Conservation (phyloP, 1,284 basidiomycete genomes). For the Vanrija sp. region DNA sequence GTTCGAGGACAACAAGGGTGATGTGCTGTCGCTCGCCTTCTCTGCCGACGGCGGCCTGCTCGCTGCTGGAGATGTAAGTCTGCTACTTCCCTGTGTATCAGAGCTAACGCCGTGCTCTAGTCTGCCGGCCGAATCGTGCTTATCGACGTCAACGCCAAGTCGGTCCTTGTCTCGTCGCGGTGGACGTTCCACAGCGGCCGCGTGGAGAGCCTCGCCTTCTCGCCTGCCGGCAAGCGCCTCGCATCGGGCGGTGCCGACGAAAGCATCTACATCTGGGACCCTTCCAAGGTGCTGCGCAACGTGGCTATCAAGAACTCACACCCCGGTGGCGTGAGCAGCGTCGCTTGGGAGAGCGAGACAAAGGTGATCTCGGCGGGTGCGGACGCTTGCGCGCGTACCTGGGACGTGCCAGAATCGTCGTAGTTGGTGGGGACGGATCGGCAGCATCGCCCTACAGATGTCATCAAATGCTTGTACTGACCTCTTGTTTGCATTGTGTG, state of each 20-base stretch:
- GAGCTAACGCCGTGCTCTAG: not conserved
- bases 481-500: too few relatives aligned
- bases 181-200: slow-evolving; percentile 89
- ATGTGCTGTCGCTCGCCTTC: slow-evolving; percentile 74
- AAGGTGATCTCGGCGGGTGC: slow-evolving; percentile 71
- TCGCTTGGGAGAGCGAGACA: slow-evolving; percentile 67
- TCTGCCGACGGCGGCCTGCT: slow-evolving; percentile 71
- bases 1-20: slow-evolving; percentile 68
- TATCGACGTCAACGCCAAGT: slow-evolving; percentile 61
- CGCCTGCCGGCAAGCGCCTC: slow-evolving; percentile 66
- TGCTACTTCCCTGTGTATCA: slow-evolving; percentile 45
- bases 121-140: slow-evolving; percentile 43
- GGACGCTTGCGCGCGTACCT: slow-evolving; percentile 75
- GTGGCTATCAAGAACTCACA: slow-evolving; percentile 80
- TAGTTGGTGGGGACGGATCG: too few relatives aligned
- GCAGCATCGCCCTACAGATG: too few relatives aligned
- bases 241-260: slow-evolving; percentile 89
- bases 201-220: slow-evolving; percentile 75
- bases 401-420: slow-evolving; percentile 45
- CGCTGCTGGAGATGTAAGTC: slow-evolving; percentile 66
- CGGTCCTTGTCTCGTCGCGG: slow-evolving; percentile 63
- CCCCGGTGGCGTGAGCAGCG: slow-evolving; percentile 73
- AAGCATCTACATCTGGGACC: slow-evolving; percentile 84
- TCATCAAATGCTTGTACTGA: too few relatives aligned
- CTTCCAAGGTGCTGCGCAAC: slow-evolving; percentile 70